Base-by-base conservation (phyloP, 1,284 basidiomycete species). In the Puccinia hordei region DNA sequence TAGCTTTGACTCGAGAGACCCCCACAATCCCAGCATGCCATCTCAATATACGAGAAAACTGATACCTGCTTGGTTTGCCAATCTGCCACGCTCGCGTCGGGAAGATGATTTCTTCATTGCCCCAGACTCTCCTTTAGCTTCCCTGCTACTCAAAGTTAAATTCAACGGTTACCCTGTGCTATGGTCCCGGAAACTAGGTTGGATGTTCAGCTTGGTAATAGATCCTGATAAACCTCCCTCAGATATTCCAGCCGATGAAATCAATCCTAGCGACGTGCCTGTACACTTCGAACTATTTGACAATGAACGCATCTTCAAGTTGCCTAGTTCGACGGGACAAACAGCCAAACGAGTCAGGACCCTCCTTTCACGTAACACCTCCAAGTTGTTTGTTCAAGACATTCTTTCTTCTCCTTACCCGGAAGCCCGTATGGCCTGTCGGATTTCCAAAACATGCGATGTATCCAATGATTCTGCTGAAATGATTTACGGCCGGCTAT, bases 151-250 rank as follows among this genome's bases (percentile, higher is more conserved):
- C 61, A 80, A 81, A 65, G 71, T 82, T 41, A 82, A 78, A n/a
- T 82, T 79, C 75, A 77, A 82, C 9, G 82, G 81, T n/a, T 75
- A 81, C 57, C 83, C 83, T 12, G 77, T 84, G 65, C 75, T 82
- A 24, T 82, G 73, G 68, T 79, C 82, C 27, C 82, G 83, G n/a
- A 82, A 80, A 72, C 81, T 82, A 44, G 84, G 83, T 17, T 85
- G 82, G 83, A 80, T 84, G 30, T 83, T 84, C 4, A 84, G 86
- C 77, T 27, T 33, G n/a, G 10, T 73, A 44, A 0, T 73, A 59
- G 35, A 73, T 38, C 82, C 82, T 82, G 82, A 81, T 49, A 72
- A 81, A 59, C 81, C 83, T 2, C 75, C 82, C 9, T 49, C 68
- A 30, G 59, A 44, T 12, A 73, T 82, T 69, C 73, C 81, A 13